These are phyloP conservation scores for Penicillium crystallinum DNA, from an alignment of 495 filamentous ascomycete genomes.

Conservation along the genomic window DNA sequence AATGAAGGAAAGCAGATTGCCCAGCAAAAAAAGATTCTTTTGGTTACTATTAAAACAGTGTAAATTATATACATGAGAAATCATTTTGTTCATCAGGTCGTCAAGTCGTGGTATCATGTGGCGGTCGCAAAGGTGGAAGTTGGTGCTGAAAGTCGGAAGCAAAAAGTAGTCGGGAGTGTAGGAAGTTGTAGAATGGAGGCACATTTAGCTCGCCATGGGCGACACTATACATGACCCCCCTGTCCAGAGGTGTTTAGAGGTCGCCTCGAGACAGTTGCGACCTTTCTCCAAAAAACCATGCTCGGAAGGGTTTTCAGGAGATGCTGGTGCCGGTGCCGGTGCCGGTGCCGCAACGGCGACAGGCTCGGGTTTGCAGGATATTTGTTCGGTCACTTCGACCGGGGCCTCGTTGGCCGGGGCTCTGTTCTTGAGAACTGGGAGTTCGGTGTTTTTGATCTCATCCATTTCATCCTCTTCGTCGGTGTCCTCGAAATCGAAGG, in stretches of 20 bases:
- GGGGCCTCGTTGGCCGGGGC: background rate
- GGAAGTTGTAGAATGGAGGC: background rate
- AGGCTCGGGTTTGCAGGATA: conserved; percentile 2
- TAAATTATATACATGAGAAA: conserved; percentile 19
- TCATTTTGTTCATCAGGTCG: conserved; percentile 13
- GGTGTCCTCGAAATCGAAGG: conserved; percentile 37
- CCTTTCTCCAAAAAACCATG: conserved; percentile 14
- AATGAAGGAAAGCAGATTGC: background rate
- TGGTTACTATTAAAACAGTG: conserved; percentile 1
- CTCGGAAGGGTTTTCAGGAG: conserved; percentile 5
- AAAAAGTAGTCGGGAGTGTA: background rate
- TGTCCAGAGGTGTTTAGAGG: conserved; percentile 18
- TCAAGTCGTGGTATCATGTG: conserved; percentile 14
- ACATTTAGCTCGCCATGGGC: conserved; percentile 12
- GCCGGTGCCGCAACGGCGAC: background rate
- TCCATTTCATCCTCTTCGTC: conserved; percentile 34
- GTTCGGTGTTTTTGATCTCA: conserved; percentile 4
- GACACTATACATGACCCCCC: conserved; percentile 13
- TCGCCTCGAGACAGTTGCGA: conserved; percentile 14
- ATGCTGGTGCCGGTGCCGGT: background rate
- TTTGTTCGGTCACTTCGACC: conserved; percentile 9
- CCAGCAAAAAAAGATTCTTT: conserved; percentile 15
- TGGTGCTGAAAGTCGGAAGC: background rate
- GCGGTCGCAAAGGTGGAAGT: conserved; percentile 5
- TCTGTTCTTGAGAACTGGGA: background rate